Evolutionary conservation across 2,329 filamentous ascomycete species (phyloP).

Genomic region (Bisporella sp.): DNA sequence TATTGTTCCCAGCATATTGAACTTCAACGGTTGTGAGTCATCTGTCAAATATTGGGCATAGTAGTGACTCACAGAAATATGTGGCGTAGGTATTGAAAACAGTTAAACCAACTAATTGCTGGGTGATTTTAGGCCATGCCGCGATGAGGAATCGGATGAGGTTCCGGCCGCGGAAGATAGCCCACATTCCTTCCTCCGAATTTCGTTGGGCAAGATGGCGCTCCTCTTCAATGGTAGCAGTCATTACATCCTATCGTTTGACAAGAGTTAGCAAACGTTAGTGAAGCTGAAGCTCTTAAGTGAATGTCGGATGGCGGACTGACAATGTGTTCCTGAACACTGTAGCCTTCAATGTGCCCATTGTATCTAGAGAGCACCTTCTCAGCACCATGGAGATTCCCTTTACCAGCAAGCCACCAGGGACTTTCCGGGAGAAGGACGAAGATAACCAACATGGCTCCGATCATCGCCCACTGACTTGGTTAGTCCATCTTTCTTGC

Average conservation of each 20-base stretch:
- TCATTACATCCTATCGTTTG: slow-evolving; percentile 11
- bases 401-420: slow-evolving; percentile 31
- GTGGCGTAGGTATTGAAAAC: slow-evolving; percentile 16
- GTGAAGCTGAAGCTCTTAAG: too few species aligned
- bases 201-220: slow-evolving; percentile 17
- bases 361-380: slow-evolving; percentile 17
- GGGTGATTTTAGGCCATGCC: slow-evolving; percentile 18
- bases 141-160: slow-evolving; percentile 26
- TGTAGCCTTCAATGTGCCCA: slow-evolving; percentile 21
- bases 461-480: slow-evolving; percentile 36
- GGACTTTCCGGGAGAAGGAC: slow-evolving; percentile 33
- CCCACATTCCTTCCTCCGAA: slow-evolving; percentile 22
- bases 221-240: slow-evolving; percentile 21
- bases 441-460: slow-evolving; percentile 33
- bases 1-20: slow-evolving; percentile 33
- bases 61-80: slow-evolving; percentile 6
- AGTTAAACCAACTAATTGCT: slow-evolving; percentile 16
- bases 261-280: background rate
- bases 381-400: slow-evolving; percentile 23
- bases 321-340: slow-evolving; percentile 25
- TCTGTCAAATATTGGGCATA: background rate
- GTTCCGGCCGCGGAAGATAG: slow-evolving; percentile 27
- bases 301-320: slow-evolving; percentile 6
- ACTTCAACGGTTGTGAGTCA: slow-evolving; percentile 16
- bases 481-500: background rate